Evolutionary conservation across 2,329 filamentous ascomycete species (phyloP).

Genomic region (Aspergillus hortae): DNA sequence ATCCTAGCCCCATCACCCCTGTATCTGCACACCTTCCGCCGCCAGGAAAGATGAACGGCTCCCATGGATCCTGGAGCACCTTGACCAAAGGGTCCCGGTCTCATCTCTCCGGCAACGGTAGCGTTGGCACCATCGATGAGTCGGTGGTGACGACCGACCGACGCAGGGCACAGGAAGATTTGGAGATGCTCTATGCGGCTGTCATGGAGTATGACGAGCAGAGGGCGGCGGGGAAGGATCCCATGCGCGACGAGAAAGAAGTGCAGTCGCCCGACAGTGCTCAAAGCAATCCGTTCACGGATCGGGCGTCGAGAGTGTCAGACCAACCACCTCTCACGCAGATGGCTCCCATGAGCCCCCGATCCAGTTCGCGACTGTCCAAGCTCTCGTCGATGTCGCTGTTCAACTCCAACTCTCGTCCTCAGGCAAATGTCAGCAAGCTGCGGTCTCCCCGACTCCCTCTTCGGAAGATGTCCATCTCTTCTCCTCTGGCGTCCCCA

Average conservation of each 20-base stretch:
- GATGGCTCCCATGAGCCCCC: constrained; percentile 27
- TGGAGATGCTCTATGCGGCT: constrained; percentile 86
- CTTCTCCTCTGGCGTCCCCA: constrained; percentile 49
- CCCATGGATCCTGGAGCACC: constrained; percentile 38
- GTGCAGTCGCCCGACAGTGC: constrained; percentile 22
- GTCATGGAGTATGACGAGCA: constrained; percentile 81
- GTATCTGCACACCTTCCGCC: constrained; percentile 30
- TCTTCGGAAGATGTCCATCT: constrained; percentile 57
- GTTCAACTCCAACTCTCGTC: constrained; percentile 37
- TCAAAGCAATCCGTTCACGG: constrained; percentile 25
- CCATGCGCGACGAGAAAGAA: constrained; percentile 12
- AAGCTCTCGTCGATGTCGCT: constrained; percentile 40
- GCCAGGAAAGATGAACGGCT: constrained; percentile 33
- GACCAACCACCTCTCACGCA: constrained; percentile 18
- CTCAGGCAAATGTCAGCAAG: constrained; percentile 39
- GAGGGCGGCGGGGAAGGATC: constrained; percentile 28
- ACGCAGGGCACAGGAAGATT: constrained; percentile 71
- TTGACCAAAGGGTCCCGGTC: constrained; percentile 30
- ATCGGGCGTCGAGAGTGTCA: constrained; percentile 24
- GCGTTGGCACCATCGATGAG: constrained; percentile 71
- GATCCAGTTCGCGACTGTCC: constrained; percentile 34
- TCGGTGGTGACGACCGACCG: constrained; percentile 71
- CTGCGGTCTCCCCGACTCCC: constrained; percentile 41
- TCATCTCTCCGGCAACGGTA: constrained; percentile 51
- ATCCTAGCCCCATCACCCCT: constrained; percentile 35